phyloP scores from a whole-genome alignment of 345 rosid species.

The Melaleuca alternifolia region DNA sequence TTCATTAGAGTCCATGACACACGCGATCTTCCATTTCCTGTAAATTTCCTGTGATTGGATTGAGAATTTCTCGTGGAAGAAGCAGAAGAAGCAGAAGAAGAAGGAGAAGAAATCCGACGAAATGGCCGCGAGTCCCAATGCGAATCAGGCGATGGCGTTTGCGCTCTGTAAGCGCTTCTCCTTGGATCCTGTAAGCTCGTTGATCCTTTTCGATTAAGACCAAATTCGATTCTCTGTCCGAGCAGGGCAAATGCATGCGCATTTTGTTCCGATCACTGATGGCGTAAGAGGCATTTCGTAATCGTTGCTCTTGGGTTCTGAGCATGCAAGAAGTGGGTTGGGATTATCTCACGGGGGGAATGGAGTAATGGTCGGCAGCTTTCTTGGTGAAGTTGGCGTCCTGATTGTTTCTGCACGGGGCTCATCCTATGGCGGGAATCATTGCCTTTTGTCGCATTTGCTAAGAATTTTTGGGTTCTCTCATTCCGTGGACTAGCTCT shows the following conservation, averaged over 20 bases:
- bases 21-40: background rate
- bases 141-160: constrained; percentile 33
- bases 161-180: constrained; percentile 54
- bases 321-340: background rate
- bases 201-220: background rate
- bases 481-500: background rate
- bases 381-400: background rate
- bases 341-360: background rate
- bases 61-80: background rate
- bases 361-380: background rate
- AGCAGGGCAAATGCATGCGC: background rate
- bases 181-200: constrained; percentile 38
- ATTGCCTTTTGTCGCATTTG: background rate
- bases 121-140: constrained; percentile 1
- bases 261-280: background rate
- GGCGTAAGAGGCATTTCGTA: background rate
- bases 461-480: background rate
- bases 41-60: background rate
- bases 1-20: background rate
- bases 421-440: background rate
- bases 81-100: background rate
- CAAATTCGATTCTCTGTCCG: background rate
- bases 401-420: too few species aligned
- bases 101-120: background rate
- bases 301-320: background rate